Conservation (phyloP, 2,329 filamentous ascomycete species). For the Monosporascus sp. region DNA sequence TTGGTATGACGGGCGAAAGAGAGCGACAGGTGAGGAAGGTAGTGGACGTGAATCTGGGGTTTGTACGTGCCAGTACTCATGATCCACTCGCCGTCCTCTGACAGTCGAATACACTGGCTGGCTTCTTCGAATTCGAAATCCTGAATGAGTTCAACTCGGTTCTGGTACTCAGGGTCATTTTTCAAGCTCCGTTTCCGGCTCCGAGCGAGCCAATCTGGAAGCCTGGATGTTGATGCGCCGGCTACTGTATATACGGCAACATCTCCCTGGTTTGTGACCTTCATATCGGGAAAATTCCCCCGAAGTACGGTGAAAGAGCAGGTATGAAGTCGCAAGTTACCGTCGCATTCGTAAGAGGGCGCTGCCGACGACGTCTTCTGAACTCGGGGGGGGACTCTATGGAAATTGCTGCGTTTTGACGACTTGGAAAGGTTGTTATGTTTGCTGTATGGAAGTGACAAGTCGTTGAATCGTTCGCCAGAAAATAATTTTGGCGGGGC, state of each 20-base stretch:
- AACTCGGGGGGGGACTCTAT: neutral
- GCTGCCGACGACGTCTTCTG: constrained; percentile 1
- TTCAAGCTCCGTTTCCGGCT: constrained; percentile 88
- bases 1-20: constrained; percentile 91
- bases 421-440: constrained; percentile 11
- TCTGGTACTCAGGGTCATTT: constrained; percentile 86
- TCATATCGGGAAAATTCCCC: constrained; percentile 48
- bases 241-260: constrained; percentile 94
- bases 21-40: constrained; percentile 87
- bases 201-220: constrained; percentile 89
- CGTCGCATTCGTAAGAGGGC: neutral
- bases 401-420: neutral
- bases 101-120: constrained; percentile 81
- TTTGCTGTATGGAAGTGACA: constrained; percentile 6
- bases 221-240: constrained; percentile 77
- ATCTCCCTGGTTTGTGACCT: constrained; percentile 73
- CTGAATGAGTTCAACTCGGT: constrained; percentile 88
- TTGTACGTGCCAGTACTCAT: constrained; percentile 82
- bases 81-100: constrained; percentile 94
- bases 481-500: constrained; percentile 7
- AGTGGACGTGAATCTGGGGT: constrained; percentile 91
- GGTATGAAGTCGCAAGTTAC: neutral
- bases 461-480: neutral
- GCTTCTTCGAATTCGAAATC: constrained; percentile 98
- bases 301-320: neutral